Percentiles rank a stretch among this genome's conserved stretches.
Conservation (phyloP, 768 basidiomycete genomes). For the Russula dissimulans region DNA sequence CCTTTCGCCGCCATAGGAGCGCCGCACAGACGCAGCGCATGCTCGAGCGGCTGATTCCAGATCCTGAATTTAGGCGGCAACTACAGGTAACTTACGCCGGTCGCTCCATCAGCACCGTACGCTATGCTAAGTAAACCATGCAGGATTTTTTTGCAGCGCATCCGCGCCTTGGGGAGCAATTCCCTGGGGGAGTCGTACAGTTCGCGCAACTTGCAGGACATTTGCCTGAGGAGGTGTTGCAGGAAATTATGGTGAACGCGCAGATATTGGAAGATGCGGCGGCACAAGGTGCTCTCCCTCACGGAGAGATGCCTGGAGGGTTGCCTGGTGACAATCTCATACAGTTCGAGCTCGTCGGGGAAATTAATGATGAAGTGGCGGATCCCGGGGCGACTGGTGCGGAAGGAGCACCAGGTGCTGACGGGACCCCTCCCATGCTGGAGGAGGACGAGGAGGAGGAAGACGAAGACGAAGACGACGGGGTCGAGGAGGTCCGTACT, state of each 20-base stretch:
- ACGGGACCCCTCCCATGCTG: not conserved
- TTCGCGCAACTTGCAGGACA: slow-evolving; percentile 23
- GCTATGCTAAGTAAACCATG: not conserved
- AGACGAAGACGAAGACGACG: slow-evolving; percentile 15
- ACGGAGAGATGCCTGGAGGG: slow-evolving; percentile 18
- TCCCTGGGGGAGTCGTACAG: slow-evolving; percentile 58
- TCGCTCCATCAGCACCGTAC: not conserved
- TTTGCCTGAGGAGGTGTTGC: slow-evolving; percentile 18
- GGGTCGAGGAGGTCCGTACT: slow-evolving; percentile 10
- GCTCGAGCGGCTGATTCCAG: slow-evolving; percentile 49
- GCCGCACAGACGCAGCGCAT: slow-evolving; percentile 42
- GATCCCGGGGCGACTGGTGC: not conserved
- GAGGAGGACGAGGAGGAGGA: slow-evolving; percentile 4
- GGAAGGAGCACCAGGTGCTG: not conserved
- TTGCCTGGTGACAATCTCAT: slow-evolving; percentile 19
- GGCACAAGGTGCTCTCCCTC: slow-evolving; percentile 6
- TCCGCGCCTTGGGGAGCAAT: slow-evolving; percentile 43
- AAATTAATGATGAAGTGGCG: not conserved
- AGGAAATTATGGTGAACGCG: slow-evolving; percentile 11
- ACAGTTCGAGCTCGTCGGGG: slow-evolving; percentile 9
- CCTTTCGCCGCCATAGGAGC: slow-evolving; percentile 26
- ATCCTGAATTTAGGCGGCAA: slow-evolving; percentile 47
- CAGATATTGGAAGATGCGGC: slow-evolving; percentile 16
- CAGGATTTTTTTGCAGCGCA: slow-evolving; percentile 49
- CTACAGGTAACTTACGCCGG: slow-evolving; percentile 35